phyloP scores from a whole-genome alignment of 768 basidiomycete species.

The Auricularia heimuer region DNA sequence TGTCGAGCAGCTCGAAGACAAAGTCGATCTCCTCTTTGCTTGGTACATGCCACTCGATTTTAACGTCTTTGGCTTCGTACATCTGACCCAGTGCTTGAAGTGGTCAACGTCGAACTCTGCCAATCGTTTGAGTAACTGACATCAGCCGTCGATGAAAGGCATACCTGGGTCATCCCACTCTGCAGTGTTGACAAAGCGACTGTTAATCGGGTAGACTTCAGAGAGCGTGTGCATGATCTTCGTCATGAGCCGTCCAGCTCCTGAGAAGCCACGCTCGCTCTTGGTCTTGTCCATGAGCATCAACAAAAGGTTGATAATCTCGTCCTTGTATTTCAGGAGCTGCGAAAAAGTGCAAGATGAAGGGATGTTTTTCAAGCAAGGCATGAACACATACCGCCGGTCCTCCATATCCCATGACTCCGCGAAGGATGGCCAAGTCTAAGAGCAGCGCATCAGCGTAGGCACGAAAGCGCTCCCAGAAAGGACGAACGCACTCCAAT shows the following conservation, averaged over 20 bases:
- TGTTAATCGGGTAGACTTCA: constrained; percentile 66
- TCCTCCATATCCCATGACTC: constrained; percentile 70
- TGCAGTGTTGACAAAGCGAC: constrained; percentile 70
- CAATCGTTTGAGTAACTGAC: constrained; percentile 3
- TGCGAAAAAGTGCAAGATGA: constrained; percentile 17
- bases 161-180: constrained; percentile 72
- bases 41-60: constrained; percentile 83
- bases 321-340: constrained; percentile 60
- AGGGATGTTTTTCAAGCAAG: not conserved
- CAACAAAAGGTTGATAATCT: constrained; percentile 51
- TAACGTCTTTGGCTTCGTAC: constrained; percentile 68
- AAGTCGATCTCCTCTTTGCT: constrained; percentile 65
- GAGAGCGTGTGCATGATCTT: constrained; percentile 67
- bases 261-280: constrained; percentile 80
- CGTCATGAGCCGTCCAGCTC: constrained; percentile 67
- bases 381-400: constrained; percentile 34
- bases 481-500: constrained; percentile 63
- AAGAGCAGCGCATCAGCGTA: not conserved
- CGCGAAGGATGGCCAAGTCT: constrained; percentile 78
- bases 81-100: constrained; percentile 64
- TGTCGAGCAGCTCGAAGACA: constrained; percentile 65
- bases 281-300: constrained; percentile 71
- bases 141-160: constrained; percentile 11
- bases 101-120: constrained; percentile 56
- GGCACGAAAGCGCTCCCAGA: constrained; percentile 1